Evolutionary conservation across 2,329 filamentous ascomycete species (phyloP).

Genomic region (Pestalotiopsis sp.): DNA sequence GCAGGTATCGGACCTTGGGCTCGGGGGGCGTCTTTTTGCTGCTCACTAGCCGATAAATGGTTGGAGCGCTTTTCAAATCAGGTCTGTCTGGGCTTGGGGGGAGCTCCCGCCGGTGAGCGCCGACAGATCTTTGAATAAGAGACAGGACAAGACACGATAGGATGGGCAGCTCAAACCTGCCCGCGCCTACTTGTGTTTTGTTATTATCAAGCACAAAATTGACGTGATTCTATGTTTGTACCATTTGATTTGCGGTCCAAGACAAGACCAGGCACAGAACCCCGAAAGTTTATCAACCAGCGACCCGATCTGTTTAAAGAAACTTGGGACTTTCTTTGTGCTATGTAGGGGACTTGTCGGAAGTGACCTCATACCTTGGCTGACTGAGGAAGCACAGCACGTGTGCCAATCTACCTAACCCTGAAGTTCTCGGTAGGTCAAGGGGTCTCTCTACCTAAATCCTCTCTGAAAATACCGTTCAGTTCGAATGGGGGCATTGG

Average conservation of each 20-base stretch:
- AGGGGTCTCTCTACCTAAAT: neutral
- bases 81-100: neutral
- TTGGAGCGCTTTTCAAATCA: neutral
- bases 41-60: neutral
- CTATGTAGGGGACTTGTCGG: neutral
- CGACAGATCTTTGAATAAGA: neutral
- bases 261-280: neutral
- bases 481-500: neutral
- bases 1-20: neutral
- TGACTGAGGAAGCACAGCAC: neutral
- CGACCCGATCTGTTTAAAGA: neutral
- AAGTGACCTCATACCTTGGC: neutral
- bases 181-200: neutral
- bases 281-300: neutral
- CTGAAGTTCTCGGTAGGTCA: neutral
- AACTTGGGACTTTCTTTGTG: neutral
- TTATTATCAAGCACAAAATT: neutral
- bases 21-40: neutral
- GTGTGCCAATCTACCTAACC: neutral
- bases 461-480: too few relatives aligned
- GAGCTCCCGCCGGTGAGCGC: neutral
- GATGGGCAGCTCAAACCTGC: neutral
- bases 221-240: neutral
- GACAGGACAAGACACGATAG: too few relatives aligned
- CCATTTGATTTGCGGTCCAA: neutral